Evolutionary conservation across 2,329 filamentous ascomycete genomes (phyloP).

Genomic region (Aspergillus carbonarius): DNA sequence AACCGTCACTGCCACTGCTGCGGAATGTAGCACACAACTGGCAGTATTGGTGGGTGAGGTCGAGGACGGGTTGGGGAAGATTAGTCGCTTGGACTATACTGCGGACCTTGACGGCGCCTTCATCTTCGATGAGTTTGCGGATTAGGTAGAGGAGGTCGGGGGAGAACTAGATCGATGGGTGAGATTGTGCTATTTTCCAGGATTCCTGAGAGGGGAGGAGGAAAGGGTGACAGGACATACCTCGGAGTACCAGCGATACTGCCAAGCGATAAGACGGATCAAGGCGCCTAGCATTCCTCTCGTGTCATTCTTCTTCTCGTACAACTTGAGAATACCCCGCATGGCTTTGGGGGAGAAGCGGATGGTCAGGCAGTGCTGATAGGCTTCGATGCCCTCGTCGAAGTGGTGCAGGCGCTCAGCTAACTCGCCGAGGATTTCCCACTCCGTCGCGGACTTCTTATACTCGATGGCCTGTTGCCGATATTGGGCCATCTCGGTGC

Average conservation of each 20-base stretch:
- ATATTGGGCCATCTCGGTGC: slow-evolving; percentile 95
- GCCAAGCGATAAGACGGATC: slow-evolving; percentile 92
- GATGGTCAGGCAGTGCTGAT: slow-evolving; percentile 79
- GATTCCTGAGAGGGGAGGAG: neutral
- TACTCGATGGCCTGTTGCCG: slow-evolving; percentile 91
- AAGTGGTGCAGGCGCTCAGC: slow-evolving; percentile 90
- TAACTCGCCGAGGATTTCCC: slow-evolving; percentile 93
- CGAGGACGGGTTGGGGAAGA: slow-evolving; percentile 86
- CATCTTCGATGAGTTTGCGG: slow-evolving; percentile 91
- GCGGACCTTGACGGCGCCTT: slow-evolving; percentile 93
- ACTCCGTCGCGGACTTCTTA: slow-evolving; percentile 94
- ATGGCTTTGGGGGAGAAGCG: slow-evolving; percentile 94
- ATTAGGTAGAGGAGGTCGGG: slow-evolving; percentile 85
- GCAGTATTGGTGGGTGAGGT: slow-evolving; percentile 94
- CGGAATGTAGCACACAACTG: slow-evolving; percentile 91
- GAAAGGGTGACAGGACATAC: slow-evolving; percentile 42
- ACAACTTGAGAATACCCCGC: slow-evolving; percentile 75
- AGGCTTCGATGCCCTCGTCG: slow-evolving; percentile 90
- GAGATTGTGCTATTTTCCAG: slow-evolving; percentile 10
- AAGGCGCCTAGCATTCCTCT: slow-evolving; percentile 79
- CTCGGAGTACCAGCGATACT: slow-evolving; percentile 99
- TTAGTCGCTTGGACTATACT: slow-evolving; percentile 97
- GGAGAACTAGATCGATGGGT: slow-evolving; percentile 64
- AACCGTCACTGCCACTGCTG: slow-evolving; percentile 88
- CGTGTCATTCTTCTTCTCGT: slow-evolving; percentile 75